phyloP scores from a whole-genome alignment of 352 stramenopile genomes.

The Pythium angustatum region DNA sequence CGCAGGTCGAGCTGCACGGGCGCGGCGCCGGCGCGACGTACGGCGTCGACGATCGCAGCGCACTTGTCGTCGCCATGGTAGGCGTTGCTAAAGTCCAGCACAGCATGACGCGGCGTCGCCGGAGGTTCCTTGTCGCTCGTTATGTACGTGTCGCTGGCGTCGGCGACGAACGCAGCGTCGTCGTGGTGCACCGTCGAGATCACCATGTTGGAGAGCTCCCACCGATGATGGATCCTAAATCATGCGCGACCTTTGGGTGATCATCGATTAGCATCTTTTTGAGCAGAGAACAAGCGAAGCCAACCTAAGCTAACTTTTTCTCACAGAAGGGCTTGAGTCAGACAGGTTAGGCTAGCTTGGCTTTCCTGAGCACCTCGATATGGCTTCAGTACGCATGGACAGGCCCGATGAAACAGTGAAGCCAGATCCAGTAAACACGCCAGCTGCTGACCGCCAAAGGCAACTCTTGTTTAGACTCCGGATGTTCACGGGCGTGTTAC shows the following conservation, averaged over 20 bases:
- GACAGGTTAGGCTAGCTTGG: too few relatives aligned
- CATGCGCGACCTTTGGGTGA: too few relatives aligned
- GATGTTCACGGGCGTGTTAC: too few relatives aligned
- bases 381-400: slow-evolving; percentile 7
- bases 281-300: too few relatives aligned
- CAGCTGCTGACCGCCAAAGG: background rate
- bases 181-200: too few relatives aligned
- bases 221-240: too few relatives aligned
- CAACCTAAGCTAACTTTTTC: too few relatives aligned
- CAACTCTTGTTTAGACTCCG: background rate
- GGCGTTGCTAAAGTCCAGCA: slow-evolving; percentile 75
- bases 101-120: slow-evolving; percentile 7
- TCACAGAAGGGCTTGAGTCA: too few relatives aligned
- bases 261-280: too few relatives aligned
- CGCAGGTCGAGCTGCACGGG: slow-evolving; percentile 63
- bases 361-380: background rate
- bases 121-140: background rate
- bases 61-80: slow-evolving; percentile 76
- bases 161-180: too few relatives aligned
- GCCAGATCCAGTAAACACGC: background rate
- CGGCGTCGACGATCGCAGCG: slow-evolving; percentile 48
- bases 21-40: slow-evolving; percentile 34
- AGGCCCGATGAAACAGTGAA: slow-evolving; percentile 1
- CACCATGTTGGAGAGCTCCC: too few relatives aligned
- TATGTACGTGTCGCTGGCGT: too few relatives aligned